phyloP scores from a whole-genome alignment of 768 basidiomycete species.

The Tylopilus sp. region DNA sequence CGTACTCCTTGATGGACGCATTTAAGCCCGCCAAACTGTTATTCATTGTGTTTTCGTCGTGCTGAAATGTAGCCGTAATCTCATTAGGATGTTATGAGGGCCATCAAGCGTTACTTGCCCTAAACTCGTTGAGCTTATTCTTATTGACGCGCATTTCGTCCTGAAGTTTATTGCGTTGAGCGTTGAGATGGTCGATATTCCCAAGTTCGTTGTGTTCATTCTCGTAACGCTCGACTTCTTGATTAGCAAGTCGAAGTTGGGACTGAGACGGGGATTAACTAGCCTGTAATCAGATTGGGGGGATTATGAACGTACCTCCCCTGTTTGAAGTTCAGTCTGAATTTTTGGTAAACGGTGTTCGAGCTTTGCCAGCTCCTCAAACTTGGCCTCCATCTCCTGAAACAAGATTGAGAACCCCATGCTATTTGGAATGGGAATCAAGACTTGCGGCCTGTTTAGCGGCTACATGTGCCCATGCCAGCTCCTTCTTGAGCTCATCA shows the following conservation, averaged over 20 bases:
- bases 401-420: neutral
- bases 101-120: slow-evolving; percentile 33
- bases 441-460: slow-evolving; percentile 59
- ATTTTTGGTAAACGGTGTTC: slow-evolving; percentile 39
- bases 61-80: slow-evolving; percentile 33
- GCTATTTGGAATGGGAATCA: neutral
- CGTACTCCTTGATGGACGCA: slow-evolving; percentile 32
- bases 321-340: slow-evolving; percentile 35
- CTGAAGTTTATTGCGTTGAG: slow-evolving; percentile 32
- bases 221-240: slow-evolving; percentile 38
- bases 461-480: slow-evolving; percentile 85
- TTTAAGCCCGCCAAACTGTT: slow-evolving; percentile 34
- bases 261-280: slow-evolving; percentile 22
- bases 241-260: slow-evolving; percentile 31
- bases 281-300: neutral
- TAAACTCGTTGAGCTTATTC: slow-evolving; percentile 39
- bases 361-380: slow-evolving; percentile 39
- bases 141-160: slow-evolving; percentile 47
- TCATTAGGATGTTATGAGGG: neutral
- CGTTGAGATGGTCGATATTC: slow-evolving; percentile 45
- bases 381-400: slow-evolving; percentile 44
- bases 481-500: slow-evolving; percentile 70
- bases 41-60: slow-evolving; percentile 50
- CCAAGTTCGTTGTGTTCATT: slow-evolving; percentile 40
- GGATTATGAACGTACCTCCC: slow-evolving; percentile 32